Evolutionary conservation across 441 rosid species (phyloP).

Genomic region (Kokia cookei): DNA sequence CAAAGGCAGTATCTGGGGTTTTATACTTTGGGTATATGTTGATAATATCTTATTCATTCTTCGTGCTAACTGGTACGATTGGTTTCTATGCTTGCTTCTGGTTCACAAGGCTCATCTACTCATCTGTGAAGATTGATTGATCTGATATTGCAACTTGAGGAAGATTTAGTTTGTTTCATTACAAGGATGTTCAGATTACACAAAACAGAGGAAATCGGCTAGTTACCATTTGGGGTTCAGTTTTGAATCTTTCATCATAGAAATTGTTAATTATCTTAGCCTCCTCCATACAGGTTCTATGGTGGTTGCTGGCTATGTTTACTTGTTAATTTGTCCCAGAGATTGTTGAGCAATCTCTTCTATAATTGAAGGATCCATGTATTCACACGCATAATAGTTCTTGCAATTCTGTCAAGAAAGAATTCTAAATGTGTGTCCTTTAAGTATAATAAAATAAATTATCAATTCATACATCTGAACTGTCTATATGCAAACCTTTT

Average conservation of each 20-base stretch:
- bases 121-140: constrained; percentile 76
- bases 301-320: constrained; percentile 14
- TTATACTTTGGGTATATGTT: constrained; percentile 92
- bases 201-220: not conserved
- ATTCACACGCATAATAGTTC: not conserved
- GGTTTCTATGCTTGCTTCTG: constrained; percentile 92
- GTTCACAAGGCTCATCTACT: constrained; percentile 91
- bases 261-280: constrained; percentile 10
- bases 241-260: constrained; percentile 22
- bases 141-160: constrained; percentile 7
- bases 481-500: not conserved
- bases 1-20: constrained; percentile 73
- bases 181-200: not conserved
- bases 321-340: not conserved
- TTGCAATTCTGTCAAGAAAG: not conserved
- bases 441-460: not conserved
- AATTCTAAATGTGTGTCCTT: not conserved
- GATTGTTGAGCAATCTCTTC: not conserved
- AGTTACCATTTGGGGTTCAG: constrained; percentile 13
- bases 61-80: constrained; percentile 74
- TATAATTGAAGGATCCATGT: constrained; percentile 12
- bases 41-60: constrained; percentile 69
- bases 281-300: constrained; percentile 11
- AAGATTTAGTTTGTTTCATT: not conserved
- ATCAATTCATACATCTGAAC: not conserved